A percentile compares a stretch with the other conserved stretches of the same genome.
phyloP scores from a whole-genome alignment of 2,329 filamentous ascomycete species.

The Ophiostoma triangulosporum region DNA sequence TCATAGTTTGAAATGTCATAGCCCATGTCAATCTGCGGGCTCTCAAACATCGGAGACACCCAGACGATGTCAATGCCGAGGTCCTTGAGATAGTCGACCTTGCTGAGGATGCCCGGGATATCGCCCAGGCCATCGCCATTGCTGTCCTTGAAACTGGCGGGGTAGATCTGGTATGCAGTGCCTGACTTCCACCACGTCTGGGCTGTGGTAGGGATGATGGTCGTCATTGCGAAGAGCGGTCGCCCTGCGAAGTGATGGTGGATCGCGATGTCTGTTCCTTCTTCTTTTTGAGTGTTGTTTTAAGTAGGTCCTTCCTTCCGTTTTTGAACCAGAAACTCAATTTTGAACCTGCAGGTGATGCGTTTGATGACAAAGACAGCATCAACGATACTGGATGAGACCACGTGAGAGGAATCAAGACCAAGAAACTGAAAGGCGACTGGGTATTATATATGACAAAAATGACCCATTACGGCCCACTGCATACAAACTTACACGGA shows the following conservation, averaged over 20 bases:
- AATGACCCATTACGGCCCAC: too few species aligned
- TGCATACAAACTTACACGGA: background rate
- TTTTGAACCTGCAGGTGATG: too few species aligned
- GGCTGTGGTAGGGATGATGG: background rate
- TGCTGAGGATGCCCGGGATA: slow-evolving; percentile 48
- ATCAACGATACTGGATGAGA: background rate
- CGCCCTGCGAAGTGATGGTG: background rate
- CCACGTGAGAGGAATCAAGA: background rate
- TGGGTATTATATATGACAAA: background rate
- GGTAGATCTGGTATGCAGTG: slow-evolving; percentile 29
- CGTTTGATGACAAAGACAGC: background rate
- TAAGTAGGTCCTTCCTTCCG: too few species aligned
- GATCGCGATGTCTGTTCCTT: background rate
- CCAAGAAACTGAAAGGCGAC: background rate
- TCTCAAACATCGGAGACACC: slow-evolving; percentile 39
- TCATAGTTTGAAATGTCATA: slow-evolving; percentile 56
- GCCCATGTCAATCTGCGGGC: slow-evolving; percentile 43
- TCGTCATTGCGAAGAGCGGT: slow-evolving; percentile 1
- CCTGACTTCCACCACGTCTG: slow-evolving; percentile 15
- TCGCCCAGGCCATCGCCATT: slow-evolving; percentile 52
- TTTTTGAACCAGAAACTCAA: too few species aligned
- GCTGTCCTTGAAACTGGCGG: slow-evolving; percentile 44
- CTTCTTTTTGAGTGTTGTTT: too few species aligned
- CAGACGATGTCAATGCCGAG: slow-evolving; percentile 51
- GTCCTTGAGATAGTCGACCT: slow-evolving; percentile 49